These are phyloP conservation scores for Stenogyne calaminthoides DNA, from an alignment of 305 asterid genomes.

Conservation along the genomic window DNA sequence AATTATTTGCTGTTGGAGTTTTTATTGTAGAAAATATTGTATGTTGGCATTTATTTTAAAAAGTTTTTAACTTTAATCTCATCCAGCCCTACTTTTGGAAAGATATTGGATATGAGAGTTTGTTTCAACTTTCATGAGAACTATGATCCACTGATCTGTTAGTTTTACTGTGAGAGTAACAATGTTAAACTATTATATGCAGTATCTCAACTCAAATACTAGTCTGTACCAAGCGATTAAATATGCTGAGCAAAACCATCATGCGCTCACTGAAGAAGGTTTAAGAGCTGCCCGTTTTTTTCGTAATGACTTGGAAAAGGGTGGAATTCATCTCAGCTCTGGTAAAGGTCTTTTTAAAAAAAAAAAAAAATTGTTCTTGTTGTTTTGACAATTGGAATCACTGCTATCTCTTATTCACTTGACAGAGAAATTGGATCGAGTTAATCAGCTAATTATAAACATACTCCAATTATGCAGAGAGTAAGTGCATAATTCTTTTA, in stretches of 20 bases:
- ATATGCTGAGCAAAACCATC: constrained; percentile 76
- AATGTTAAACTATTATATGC: constrained; percentile 34
- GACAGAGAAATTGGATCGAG: constrained; percentile 78
- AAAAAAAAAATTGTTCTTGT: too few relatives aligned
- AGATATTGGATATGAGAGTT: constrained; percentile 8
- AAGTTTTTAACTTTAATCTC: constrained; percentile 34
- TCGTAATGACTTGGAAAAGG: constrained; percentile 89
- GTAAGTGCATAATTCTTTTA: constrained; percentile 50
- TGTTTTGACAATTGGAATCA: constrained; percentile 13
- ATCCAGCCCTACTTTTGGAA: background rate
- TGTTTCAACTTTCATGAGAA: constrained; percentile 16
- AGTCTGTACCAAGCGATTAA: constrained; percentile 73
- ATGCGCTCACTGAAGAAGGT: constrained; percentile 79
- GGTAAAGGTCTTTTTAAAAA: constrained; percentile 70
- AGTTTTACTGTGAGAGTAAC: constrained; percentile 16
- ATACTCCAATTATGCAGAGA: constrained; percentile 85
- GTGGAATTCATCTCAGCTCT: constrained; percentile 89
- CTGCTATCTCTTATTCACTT: constrained; percentile 31
- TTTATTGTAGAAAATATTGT: background rate
- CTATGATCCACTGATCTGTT: background rate
- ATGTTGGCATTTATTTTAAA: constrained; percentile 14
- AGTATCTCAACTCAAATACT: constrained; percentile 83
- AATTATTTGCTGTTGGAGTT: constrained; percentile 6
- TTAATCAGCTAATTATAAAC: constrained; percentile 64
- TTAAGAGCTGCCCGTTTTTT: constrained; percentile 70